These are phyloP conservation scores for Lepidopterella palustris DNA, from an alignment of 495 filamentous ascomycete species.

Conservation along the genomic window DNA sequence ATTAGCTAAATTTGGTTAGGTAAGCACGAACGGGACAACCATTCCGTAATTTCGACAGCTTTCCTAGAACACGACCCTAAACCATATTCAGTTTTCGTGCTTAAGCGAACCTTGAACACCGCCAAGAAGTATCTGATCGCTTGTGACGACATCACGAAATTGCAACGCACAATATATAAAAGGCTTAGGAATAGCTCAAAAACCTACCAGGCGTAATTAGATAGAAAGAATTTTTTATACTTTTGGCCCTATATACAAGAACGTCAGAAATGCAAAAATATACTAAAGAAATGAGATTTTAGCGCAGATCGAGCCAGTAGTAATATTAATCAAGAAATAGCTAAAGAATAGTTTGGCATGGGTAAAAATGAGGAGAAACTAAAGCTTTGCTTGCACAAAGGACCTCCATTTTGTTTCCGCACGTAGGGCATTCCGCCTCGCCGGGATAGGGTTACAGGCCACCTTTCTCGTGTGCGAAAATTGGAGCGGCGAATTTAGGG, in stretches of 20 bases:
- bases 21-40: too few relatives aligned
- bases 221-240: background rate
- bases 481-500: too few relatives aligned
- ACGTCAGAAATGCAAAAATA: background rate
- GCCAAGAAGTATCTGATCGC: background rate
- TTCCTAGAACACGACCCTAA: too few relatives aligned
- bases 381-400: background rate
- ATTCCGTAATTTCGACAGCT: too few relatives aligned
- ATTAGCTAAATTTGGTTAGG: too few relatives aligned
- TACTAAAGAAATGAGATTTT: background rate
- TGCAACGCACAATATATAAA: background rate
- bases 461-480: too few relatives aligned
- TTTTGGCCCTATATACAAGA: background rate
- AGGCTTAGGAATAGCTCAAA: background rate
- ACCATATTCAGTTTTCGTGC: too few relatives aligned
- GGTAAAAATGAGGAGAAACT: background rate
- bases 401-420: background rate
- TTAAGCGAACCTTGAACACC: too few relatives aligned
- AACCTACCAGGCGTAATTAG: background rate
- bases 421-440: background rate
- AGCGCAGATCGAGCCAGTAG: background rate
- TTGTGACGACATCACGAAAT: background rate
- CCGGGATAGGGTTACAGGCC: background rate
- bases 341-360: background rate
- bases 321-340: background rate